Evolutionary conservation across 208 protist genomes (phyloP), one percentile per base, ranked within the genome.

Genomic region (Angomonas desouzai): DNA sequence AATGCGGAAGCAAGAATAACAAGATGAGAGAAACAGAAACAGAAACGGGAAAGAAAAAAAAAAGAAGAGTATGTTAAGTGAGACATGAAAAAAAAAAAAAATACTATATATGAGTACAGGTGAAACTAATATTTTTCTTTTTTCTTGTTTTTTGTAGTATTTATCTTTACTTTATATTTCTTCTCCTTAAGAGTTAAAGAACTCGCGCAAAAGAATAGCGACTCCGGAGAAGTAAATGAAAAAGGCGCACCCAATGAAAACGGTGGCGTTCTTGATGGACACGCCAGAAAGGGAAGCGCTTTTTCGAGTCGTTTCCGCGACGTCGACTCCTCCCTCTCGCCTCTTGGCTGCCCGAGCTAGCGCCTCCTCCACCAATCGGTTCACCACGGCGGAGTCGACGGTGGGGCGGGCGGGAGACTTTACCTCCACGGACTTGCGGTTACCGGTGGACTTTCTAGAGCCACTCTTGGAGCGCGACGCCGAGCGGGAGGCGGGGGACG

Each of bases 361-460:
- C 22, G 88, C 88, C 28, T 88, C 75, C 43, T 92, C 83, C 47
- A 94, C 85, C 30, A 92, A 68, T 36, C 69, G 67, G 77, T 90
- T 74, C 55, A 94, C 88, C 3, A 74, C 77, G 1, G 47, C 75
- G 66, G 79, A 74, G 65, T 91, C 82, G 4, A 76, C 58, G 64
- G 74, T 23, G 38, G 76, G 36, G n/a, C n/a, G n/a, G 56, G 85
- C 60, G 45, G 45, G 20, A 13, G 10, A 9, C 6, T 16, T 3
- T 4, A 16, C 45, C 45, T 51, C 45, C 18, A 23, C 20, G 6
- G 45, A 51, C 45, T 51, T 13, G 20, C 45, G 45, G 6, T 13
- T 3, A 6, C 9, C 6, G 45, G 45, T 51, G 10, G 45, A 13
- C 20, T 51, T 51, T 23, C 45, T 51, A 51, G 45, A 51, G 20